Evolutionary conservation across 768 basidiomycete genomes (phyloP), one percentile per base, ranked within the genome.

Genomic region (Kondoa subrosea): DNA sequence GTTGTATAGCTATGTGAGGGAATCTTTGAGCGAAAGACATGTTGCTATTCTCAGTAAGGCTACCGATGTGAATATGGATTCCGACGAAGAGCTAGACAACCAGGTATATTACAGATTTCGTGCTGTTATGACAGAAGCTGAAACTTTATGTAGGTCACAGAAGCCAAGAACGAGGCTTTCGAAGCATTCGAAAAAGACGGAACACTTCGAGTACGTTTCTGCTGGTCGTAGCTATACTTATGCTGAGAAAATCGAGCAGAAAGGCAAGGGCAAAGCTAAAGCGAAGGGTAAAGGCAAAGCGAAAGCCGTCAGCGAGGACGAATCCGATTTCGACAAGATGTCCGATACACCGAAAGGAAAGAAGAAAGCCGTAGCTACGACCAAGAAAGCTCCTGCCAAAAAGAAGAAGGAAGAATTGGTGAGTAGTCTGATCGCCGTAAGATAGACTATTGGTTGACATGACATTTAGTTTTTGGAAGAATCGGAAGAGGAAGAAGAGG

Each of bases 1-100:
- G 4, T 15, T 4, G 1, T 2, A 0, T 69, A 80, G 79, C 68
- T 77, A 78, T 68, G 77, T 80, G 3, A 73, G 75, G 31, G 75
- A 77, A 40, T 76, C 77, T 1, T 71, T 80, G 68, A 34, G 74
- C 60, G 67, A 74, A 68, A 72, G 76, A 67, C 72, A 71, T 57
- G 67, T 74, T 30, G 69, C 69, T 30, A 69, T 74, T 59, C 58
- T 70, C 29, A 64, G 56, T 27, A 73, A 71, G 56, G 73, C 71
- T 21, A 69, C 69, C 0, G 75, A 76, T 8, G 77, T 76, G 26
- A 76, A 78, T 58, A 76, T 76, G 21, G 77, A 77, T 67, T 75
- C 78, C 62, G 77, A 75, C 57, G 75, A 76, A 29, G 72, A 76
- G 70, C 76, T 78, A 66, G 66, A 25, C 1, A 33, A 25, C 34